phyloP scores from a whole-genome alignment of 2,329 filamentous ascomycete species.

The Claviceps pazoutovae region DNA sequence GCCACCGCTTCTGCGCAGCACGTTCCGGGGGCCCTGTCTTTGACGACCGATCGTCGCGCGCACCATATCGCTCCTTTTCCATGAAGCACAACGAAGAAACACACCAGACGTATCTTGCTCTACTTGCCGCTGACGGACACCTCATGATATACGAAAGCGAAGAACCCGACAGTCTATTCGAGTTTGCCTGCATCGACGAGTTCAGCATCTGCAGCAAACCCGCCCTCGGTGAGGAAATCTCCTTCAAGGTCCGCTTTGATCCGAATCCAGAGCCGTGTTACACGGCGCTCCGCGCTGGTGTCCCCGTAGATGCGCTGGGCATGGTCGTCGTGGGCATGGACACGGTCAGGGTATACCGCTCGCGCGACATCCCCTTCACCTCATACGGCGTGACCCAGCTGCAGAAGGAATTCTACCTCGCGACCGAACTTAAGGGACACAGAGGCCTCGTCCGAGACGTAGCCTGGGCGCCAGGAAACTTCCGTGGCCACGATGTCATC shows the following conservation, averaged over 20 bases:
- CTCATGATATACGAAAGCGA: conserved; percentile 75
- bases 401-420: conserved; percentile 72
- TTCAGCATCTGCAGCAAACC: conserved; percentile 61
- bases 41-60: conserved; percentile 41
- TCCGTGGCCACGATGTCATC: conserved; percentile 77
- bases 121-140: conserved; percentile 70
- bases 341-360: conserved; percentile 69
- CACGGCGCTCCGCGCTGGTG: conserved; percentile 63
- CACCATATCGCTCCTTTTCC: conserved; percentile 66
- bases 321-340: conserved; percentile 81
- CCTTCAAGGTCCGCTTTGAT: conserved; percentile 78
- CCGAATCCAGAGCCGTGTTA: conserved; percentile 74
- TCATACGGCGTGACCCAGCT: conserved; percentile 38
- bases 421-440: conserved; percentile 61
- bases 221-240: conserved; percentile 68
- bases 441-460: conserved; percentile 71
- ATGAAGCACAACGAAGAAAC: conserved; percentile 71
- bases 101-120: conserved; percentile 69
- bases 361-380: conserved; percentile 41
- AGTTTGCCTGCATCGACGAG: conserved; percentile 63
- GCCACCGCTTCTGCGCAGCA: conserved; percentile 62
- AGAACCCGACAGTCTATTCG: conserved; percentile 64
- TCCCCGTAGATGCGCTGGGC: conserved; percentile 63
- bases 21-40: conserved; percentile 38
- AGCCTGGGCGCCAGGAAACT: conserved; percentile 84